Evolutionary conservation across 345 rosid genomes (phyloP).

Genomic region (Linum trigynum): DNA sequence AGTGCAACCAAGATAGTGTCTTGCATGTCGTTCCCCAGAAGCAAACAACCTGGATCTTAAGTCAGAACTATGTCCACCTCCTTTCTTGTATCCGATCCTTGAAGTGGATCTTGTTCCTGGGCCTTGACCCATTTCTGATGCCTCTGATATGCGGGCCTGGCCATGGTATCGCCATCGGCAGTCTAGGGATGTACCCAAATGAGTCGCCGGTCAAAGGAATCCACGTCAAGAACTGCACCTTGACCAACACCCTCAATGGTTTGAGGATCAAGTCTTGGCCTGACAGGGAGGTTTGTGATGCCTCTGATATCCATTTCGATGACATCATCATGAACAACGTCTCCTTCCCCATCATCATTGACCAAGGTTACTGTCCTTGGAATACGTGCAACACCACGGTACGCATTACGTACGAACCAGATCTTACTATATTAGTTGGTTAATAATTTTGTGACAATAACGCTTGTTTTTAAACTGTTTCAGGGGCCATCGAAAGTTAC

Average conservation of each 20-base stretch:
- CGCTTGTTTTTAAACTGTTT: neutral
- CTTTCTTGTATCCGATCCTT: too few relatives aligned
- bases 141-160: neutral
- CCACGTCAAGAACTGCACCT: neutral
- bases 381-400: neutral
- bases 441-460: neutral
- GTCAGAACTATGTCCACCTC: too few relatives aligned
- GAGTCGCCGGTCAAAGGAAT: neutral
- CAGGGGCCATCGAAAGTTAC: neutral
- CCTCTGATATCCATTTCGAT: neutral
- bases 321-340: constrained; percentile 1
- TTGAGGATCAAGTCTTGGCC: neutral
- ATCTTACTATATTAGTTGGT: neutral
- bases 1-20: too few relatives aligned
- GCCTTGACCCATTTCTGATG: too few relatives aligned
- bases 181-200: neutral
- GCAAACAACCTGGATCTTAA: too few relatives aligned
- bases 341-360: neutral
- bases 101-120: too few relatives aligned
- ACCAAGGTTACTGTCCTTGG: constrained; percentile 1
- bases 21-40: too few relatives aligned
- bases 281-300: neutral
- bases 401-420: neutral
- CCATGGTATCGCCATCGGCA: neutral
- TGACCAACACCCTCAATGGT: neutral